Conservation (phyloP, 805 yeast species). For the Wickerhamiella shivajii region DNA sequence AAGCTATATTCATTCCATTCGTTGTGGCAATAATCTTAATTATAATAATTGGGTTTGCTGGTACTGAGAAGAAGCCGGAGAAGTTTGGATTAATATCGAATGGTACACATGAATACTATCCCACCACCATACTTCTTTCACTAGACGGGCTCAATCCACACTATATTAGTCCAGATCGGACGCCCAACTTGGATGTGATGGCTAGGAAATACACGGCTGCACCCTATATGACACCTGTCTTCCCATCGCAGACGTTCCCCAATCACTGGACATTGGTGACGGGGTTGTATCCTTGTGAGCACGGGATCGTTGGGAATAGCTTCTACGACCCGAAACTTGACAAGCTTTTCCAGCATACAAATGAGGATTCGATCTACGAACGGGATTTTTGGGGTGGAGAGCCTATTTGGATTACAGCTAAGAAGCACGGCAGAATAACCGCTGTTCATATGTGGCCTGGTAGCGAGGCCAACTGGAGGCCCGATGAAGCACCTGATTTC, state of each 20-base stretch:
- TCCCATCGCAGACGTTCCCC: constrained; percentile 82
- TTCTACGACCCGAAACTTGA: constrained; percentile 49
- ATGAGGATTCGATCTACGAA: constrained; percentile 31
- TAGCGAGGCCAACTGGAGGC: constrained; percentile 57
- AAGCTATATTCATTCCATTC: constrained; percentile 5
- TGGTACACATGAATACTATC: constrained; percentile 54
- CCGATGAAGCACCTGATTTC: too few relatives aligned
- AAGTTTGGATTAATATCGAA: constrained; percentile 26
- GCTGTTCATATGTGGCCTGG: constrained; percentile 99
- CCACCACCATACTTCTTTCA: constrained; percentile 71
- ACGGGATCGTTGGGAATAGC: constrained; percentile 76
- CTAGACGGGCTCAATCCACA: constrained; percentile 89
- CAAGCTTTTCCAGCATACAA: constrained; percentile 48
- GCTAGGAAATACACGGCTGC: constrained; percentile 39
- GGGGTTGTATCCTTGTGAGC: constrained; percentile 68
- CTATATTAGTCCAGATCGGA: constrained; percentile 45
- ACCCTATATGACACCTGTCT: constrained; percentile 76
- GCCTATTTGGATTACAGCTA: constrained; percentile 75
- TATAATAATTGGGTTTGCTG: constrained; percentile 4
- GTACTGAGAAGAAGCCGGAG: constrained; percentile 2
- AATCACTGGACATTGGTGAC: constrained; percentile 88
- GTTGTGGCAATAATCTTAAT: constrained; percentile 9
- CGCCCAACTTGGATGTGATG: constrained; percentile 58
- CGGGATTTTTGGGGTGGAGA: constrained; percentile 82
- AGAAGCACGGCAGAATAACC: constrained; percentile 40